Conservation (phyloP, 768 basidiomycete species). For the Psilocybe tampanensis region DNA sequence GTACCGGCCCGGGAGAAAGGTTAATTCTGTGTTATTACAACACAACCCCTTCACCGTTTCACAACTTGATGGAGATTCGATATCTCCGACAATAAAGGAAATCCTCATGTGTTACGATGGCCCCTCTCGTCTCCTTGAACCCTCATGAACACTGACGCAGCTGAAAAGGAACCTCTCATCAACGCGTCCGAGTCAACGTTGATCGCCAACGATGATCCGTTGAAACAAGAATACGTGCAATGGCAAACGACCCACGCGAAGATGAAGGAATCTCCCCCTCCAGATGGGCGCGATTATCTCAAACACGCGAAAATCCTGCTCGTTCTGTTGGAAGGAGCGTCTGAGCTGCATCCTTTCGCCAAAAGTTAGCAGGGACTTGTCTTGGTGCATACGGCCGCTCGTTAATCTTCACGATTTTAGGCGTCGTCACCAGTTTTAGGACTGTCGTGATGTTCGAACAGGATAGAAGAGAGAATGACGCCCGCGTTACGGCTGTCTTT, state of each 20-base stretch:
- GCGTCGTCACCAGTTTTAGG: slow-evolving; percentile 15
- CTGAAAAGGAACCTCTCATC: too few relatives aligned
- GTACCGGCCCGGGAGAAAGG: too few relatives aligned
- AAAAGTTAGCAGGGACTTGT: slow-evolving; percentile 14
- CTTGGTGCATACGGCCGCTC: background rate
- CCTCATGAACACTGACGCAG: too few relatives aligned
- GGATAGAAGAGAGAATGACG: slow-evolving; percentile 19
- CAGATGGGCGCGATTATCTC: slow-evolving; percentile 15
- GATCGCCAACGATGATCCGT: background rate
- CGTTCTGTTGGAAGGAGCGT: slow-evolving; percentile 13
- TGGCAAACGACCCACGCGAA: slow-evolving; percentile 12
- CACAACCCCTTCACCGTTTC: too few relatives aligned
- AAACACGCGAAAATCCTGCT: slow-evolving; percentile 20
- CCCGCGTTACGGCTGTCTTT: slow-evolving; percentile 15
- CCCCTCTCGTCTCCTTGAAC: too few relatives aligned
- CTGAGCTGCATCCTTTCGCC: slow-evolving; percentile 17
- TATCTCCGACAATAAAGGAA: too few relatives aligned
- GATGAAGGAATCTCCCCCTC: slow-evolving; percentile 14
- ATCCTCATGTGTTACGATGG: too few relatives aligned
- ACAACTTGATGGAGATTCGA: too few relatives aligned
- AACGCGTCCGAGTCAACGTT: too few relatives aligned
- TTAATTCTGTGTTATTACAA: too few relatives aligned
- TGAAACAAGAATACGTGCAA: slow-evolving; percentile 10
- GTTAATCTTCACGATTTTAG: background rate
- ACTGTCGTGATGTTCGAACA: slow-evolving; percentile 17